Evolutionary conservation across 306 rosid genomes (phyloP).

Genomic region (Macrotyloma uniflorum): DNA sequence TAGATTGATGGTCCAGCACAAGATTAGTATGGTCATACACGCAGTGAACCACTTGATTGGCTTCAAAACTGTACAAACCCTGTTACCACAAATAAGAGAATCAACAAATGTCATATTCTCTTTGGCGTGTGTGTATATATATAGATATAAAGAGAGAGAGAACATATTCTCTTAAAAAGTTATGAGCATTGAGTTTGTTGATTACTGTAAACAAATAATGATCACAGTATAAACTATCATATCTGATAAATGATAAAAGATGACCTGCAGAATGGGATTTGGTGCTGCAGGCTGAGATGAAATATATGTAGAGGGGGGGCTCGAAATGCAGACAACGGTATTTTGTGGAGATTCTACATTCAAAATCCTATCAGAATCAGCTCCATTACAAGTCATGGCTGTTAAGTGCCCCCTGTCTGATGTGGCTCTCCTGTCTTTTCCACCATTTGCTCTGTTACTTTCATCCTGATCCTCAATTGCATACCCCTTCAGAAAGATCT

Average conservation of each 20-base stretch:
- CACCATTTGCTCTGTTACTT: conserved; percentile 35
- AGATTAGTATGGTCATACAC: conserved; percentile 50
- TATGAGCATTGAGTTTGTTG: background rate
- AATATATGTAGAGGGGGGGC: conserved; percentile 50
- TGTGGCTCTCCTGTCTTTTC: conserved; percentile 35
- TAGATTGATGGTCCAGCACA: conserved; percentile 49
- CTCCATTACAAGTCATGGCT: conserved; percentile 33
- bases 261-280: conserved; percentile 58
- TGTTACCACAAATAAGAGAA: conserved; percentile 41
- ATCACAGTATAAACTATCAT: conserved; percentile 16
- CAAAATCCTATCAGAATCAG: conserved; percentile 42
- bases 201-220: conserved; percentile 7
- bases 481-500: conserved; percentile 50
- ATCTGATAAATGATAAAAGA: conserved; percentile 20
- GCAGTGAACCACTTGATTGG: conserved; percentile 55
- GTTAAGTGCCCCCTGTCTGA: conserved; percentile 29
- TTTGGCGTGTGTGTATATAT: background rate
- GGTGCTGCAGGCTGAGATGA: conserved; percentile 47
- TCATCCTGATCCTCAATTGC: conserved; percentile 51
- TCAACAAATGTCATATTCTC: conserved; percentile 14
- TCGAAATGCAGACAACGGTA: conserved; percentile 47
- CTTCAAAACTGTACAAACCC: conserved; percentile 61
- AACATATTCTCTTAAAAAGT: background rate
- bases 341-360: conserved; percentile 44
- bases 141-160: background rate